Base-by-base conservation (phyloP, 768 basidiomycete species). In the Pleurotus salmoneostramineus region DNA sequence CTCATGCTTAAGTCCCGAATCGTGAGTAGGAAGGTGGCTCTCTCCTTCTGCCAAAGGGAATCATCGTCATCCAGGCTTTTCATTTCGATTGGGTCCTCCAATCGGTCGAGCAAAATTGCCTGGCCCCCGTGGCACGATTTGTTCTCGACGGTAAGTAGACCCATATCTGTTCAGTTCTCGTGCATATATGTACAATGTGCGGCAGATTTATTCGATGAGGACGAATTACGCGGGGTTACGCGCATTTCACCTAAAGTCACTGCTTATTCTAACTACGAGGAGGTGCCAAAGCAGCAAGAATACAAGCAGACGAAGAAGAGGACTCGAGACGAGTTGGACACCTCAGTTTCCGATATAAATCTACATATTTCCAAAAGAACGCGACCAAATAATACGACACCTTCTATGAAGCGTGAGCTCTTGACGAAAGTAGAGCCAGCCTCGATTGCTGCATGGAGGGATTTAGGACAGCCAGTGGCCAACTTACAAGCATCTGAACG, bases 101-200 rank as follows among this genome's bases (percentile, higher is more conserved):
- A 33, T 37, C 60, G 8, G 45, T 55, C 4, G 27, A 31, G 3
- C 56, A 55, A 11, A 36, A 58, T n/a, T 58, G 58, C 44, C 17
- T 58, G 33, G 54, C 58, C n/a, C 57, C 57, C 10, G 36, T 58
- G 8, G 35, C 51, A 15, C 43, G 37, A 43, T 61, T 51, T 27
- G 49, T 61, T 15, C 50, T 61, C 5, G 60, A 61, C 32, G 60
- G 60, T 61, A 21, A 44, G 58, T 50, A 10, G 7, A 55, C 14
- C 12, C 32, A 7, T 6, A 27, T 42, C 15, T 27, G n/a, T n/a
- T n/a, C n/a, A n/a, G n/a, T n/a, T n/a, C n/a, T n/a, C n/a, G n/a
- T n/a, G n/a, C 17, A 42, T 55, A n/a, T 17, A n/a, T 31, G 52
- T 14, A 42, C 15, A 15, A 15, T 52, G 8, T n/a, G 8, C 36